These are phyloP conservation scores for Fistulinella staudtii DNA, from an alignment of 1,284 basidiomycete species.

Conservation along the genomic window DNA sequence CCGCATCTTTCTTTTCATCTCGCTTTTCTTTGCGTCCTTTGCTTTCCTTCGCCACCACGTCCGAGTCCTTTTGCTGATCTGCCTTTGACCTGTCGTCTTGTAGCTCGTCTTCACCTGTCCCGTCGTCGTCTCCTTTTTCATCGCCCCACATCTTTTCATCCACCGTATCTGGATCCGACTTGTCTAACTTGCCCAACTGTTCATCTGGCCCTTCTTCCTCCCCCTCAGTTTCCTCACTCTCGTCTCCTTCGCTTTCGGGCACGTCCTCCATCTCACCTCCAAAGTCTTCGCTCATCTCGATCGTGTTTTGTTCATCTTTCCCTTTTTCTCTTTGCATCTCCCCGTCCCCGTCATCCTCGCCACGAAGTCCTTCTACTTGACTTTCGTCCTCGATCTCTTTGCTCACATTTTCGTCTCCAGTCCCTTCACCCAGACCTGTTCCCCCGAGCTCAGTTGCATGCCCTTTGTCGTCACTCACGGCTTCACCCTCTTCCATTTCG, in stretches of 20 bases:
- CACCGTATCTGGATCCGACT: slow-evolving; percentile 80
- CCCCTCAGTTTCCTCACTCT: slow-evolving; percentile 48
- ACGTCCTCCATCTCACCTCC: slow-evolving; percentile 84
- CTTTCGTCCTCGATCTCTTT: slow-evolving; percentile 94
- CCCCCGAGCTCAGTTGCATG: slow-evolving; percentile 51
- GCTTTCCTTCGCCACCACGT: slow-evolving; percentile 67
- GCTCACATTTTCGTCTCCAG: slow-evolving; percentile 83
- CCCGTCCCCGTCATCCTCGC: slow-evolving; percentile 49
- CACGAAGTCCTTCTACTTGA: slow-evolving; percentile 91
- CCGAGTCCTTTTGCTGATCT: slow-evolving; percentile 48
- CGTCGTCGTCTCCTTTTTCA: slow-evolving; percentile 54
- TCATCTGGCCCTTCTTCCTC: slow-evolving; percentile 64
- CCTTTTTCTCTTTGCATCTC: slow-evolving; percentile 51
- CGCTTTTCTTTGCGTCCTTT: slow-evolving; percentile 35
- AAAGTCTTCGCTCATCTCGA: slow-evolving; percentile 75
- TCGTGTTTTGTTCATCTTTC: slow-evolving; percentile 62
- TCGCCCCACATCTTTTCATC: slow-evolving; percentile 99
- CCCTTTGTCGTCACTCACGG: slow-evolving; percentile 48
- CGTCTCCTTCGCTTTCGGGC: slow-evolving; percentile 50
- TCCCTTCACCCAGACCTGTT: slow-evolving; percentile 83
- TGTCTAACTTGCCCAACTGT: slow-evolving; percentile 81
- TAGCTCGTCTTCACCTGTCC: slow-evolving; percentile 49
- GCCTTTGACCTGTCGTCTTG: slow-evolving; percentile 52
- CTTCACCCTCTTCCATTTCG: slow-evolving; percentile 57
- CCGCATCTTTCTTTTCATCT: slow-evolving; percentile 33